These are phyloP conservation scores for Coriaria nepalensis DNA, from an alignment of 306 rosid genomes.

Conservation along the genomic window DNA sequence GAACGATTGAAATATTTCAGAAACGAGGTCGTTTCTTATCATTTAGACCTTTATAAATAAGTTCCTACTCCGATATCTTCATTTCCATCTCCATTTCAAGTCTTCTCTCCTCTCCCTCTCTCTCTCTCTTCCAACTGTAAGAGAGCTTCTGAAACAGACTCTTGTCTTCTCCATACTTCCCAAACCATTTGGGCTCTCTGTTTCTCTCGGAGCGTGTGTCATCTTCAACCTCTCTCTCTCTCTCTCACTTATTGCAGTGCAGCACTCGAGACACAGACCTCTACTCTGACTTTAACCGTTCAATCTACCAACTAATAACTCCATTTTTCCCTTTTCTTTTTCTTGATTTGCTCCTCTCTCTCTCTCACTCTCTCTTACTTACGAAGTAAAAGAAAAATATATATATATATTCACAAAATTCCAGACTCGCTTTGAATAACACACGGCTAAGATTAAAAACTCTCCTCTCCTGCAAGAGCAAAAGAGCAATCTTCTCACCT, in stretches of 20 bases:
- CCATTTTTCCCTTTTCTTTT: background rate
- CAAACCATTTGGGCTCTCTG: slow-evolving; percentile 5
- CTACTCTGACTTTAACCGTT: background rate
- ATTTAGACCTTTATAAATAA: background rate
- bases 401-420: too few species aligned
- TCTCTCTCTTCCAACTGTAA: too few species aligned
- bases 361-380: too few species aligned
- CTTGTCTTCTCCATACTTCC: background rate
- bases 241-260: background rate
- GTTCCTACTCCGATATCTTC: background rate
- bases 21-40: too few species aligned
- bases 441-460: too few species aligned
- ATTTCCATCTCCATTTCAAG: background rate
- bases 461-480: too few species aligned
- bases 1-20: too few species aligned
- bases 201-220: slow-evolving; percentile 5
- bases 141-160: background rate
- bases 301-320: background rate
- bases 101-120: background rate
- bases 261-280: background rate
- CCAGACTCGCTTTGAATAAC: too few species aligned
- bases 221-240: background rate
- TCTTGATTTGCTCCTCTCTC: background rate
- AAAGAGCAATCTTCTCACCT: too few species aligned
- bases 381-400: too few species aligned